phyloP scores from a whole-genome alignment of 805 yeast genomes.

The Blastobotrys terrestris region DNA sequence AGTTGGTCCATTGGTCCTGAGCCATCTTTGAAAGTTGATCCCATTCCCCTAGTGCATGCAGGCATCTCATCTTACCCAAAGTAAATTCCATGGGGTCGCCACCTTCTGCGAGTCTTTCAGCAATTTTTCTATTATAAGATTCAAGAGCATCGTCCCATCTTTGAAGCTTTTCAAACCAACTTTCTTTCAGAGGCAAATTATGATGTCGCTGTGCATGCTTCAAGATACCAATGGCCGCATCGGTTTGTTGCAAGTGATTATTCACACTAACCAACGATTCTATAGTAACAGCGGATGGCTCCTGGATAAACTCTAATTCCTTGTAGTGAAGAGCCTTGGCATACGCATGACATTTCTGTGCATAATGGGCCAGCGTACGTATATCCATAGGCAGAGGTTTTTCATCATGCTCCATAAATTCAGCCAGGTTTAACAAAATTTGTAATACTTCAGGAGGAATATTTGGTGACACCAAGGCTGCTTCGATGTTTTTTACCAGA shows the following conservation, averaged over 20 bases:
- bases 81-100: constrained; percentile 61
- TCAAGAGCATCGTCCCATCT: constrained; percentile 97
- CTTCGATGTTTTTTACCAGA: constrained; percentile 73
- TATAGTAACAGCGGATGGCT: constrained; percentile 84
- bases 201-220: constrained; percentile 64
- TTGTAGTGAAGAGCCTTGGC: constrained; percentile 96
- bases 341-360: constrained; percentile 93
- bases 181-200: constrained; percentile 78
- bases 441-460: constrained; percentile 96
- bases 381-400: constrained; percentile 87
- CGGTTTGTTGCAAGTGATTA: constrained; percentile 91
- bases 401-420: constrained; percentile 96
- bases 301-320: constrained; percentile 89
- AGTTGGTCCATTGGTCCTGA: constrained; percentile 72
- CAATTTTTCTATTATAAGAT: constrained; percentile 66
- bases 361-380: constrained; percentile 85
- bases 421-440: constrained; percentile 81
- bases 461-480: constrained; percentile 82
- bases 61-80: constrained; percentile 96
- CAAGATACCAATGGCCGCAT: constrained; percentile 94
- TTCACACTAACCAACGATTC: constrained; percentile 89
- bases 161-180: constrained; percentile 95
- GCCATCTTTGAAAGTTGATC: constrained; percentile 84
- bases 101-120: constrained; percentile 26
- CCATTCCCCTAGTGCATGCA: constrained; percentile 99